Percentiles rank a stretch among this genome's conserved stretches.
These are phyloP conservation scores for Solanum virginianum DNA, from an alignment of 257 asterid genomes.

Conservation along the genomic window DNA sequence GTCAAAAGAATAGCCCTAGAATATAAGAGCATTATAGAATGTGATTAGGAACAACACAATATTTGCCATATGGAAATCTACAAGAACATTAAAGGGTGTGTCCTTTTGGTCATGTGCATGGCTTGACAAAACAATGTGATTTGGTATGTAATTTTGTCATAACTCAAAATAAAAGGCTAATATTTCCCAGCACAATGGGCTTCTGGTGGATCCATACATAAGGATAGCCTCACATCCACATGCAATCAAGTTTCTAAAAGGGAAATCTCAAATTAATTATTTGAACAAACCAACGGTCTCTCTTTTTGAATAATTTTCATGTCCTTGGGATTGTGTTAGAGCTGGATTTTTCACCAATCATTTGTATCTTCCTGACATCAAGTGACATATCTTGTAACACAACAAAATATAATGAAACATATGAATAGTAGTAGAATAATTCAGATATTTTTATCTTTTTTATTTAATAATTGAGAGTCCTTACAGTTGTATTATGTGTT, in stretches of 20 bases:
- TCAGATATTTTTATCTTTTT: not conserved
- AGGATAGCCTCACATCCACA: not conserved
- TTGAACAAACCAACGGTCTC: not conserved
- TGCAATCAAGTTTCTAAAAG: not conserved
- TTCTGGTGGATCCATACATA: not conserved
- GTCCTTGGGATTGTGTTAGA: not conserved
- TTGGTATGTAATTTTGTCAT: not conserved
- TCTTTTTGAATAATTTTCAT: not conserved
- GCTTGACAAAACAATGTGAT: not conserved
- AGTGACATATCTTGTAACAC: too few species aligned
- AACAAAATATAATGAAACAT: not conserved
- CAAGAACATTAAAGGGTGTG: not conserved
- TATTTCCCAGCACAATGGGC: not conserved
- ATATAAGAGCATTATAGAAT: not conserved
- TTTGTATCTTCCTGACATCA: not conserved
- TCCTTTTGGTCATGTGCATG: not conserved
- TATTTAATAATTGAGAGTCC: not conserved
- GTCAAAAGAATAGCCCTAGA: not conserved
- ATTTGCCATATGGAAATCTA: not conserved
- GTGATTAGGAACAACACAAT: not conserved
- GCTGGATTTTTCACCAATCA: not conserved
- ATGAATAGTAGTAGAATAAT: not conserved
- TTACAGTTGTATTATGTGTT: not conserved
- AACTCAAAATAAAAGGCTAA: not conserved
- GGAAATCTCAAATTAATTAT: not conserved